phyloP scores from a whole-genome alignment of 495 filamentous ascomycete species.

The Pyronema omphalodes region DNA sequence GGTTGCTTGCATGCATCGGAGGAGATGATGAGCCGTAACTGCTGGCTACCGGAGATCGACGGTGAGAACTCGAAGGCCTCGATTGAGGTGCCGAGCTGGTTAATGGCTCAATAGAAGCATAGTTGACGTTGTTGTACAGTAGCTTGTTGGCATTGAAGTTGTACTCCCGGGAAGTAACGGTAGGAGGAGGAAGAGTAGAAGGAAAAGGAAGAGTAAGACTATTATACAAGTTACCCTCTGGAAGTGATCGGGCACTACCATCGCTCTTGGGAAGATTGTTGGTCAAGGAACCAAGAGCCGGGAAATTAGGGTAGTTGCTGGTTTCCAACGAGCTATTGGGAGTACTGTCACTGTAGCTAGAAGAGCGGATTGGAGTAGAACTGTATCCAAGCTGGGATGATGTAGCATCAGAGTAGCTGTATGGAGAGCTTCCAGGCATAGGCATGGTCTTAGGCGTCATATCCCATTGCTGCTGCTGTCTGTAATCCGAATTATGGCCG shows the following conservation, averaged over 20 bases:
- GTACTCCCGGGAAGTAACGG: not conserved
- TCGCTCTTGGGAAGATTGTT: conserved; percentile 17
- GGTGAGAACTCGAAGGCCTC: not conserved
- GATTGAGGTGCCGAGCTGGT: not conserved
- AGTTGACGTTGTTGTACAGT: not conserved
- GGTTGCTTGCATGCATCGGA: not conserved
- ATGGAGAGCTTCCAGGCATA: conserved; percentile 4
- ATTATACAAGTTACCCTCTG: not conserved
- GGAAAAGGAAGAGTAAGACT: too few species aligned
- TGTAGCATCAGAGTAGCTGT: conserved; percentile 1
- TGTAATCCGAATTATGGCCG: not conserved
- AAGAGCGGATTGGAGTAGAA: not conserved
- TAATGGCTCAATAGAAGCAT: not conserved
- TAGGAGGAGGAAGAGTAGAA: not conserved
- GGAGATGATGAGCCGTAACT: not conserved
- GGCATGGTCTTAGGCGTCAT: not conserved
- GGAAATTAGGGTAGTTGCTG: conserved; percentile 13
- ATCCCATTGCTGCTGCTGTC: not conserved
- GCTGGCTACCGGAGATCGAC: not conserved
- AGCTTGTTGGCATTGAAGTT: not conserved
- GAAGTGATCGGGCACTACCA: conserved; percentile 1
- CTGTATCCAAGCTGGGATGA: conserved; percentile 14
- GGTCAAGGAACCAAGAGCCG: conserved; percentile 14
- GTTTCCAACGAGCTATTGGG: conserved; percentile 6
- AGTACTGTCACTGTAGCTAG: not conserved